Evolutionary conservation across 441 rosid species (phyloP), one percentile per base, ranked within the genome.

Genomic region (Macaranga tanarius): DNA sequence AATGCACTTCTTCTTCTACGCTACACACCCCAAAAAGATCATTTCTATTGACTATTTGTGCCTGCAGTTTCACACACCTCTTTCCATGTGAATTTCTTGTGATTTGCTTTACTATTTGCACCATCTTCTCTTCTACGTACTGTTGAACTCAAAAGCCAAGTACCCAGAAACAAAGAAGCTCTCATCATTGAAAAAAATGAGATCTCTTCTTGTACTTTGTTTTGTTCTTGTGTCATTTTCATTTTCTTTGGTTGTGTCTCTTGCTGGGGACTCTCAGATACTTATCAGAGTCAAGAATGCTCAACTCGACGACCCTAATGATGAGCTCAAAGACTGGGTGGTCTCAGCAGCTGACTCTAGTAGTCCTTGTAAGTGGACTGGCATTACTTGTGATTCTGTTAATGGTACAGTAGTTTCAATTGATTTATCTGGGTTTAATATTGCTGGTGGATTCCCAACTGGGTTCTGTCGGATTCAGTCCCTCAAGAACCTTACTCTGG

Each of bases 311-410:
- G 91, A 87, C 80, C 86, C 87, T 58, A 61, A 80, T 31, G 83
- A 81, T 7, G 72, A 62, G 2, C 82, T 91, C 44, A 56, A 47
- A 38, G 84, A 84, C 75, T 91, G 97, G 97, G 80, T 78, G 92
- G 80, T 78, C 51, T 59, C 76, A 58, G 69, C 64, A 50, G 59
- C 74, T 40, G 76, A 73, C 25, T 85, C 34, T 19, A 81, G 50
- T 19, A 81, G 50, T 67, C 86, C 89, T 0, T 91, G 97, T 77
- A 83, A 87, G 47, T 91, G 94, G 92, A 80, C 87, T 2, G 97
- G 95, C 74, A 70, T 89, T 54, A 51, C 77, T 47, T 91, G 95
- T 73, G 82, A 82, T 15, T 0, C 62, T 70, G 77, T 26, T 0
- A 85, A 77, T 68, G 25, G 45, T 15, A 60, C 77, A 4, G 85